Base-by-base conservation (phyloP, 2,329 filamentous ascomycete species). In the Sporothrix dimorphospora region DNA sequence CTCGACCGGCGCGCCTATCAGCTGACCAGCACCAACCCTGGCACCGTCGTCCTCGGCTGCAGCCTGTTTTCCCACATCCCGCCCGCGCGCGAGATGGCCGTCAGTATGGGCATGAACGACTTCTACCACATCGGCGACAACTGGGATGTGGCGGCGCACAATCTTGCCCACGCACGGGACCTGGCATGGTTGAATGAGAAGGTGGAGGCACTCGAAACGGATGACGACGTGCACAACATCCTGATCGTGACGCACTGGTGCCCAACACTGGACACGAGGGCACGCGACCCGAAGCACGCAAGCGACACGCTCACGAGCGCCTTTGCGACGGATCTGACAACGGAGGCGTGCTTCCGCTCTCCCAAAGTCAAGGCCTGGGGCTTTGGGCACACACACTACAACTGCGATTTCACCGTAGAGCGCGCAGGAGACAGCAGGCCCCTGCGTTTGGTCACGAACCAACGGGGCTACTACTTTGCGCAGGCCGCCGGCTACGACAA, bases 311-410 rank as follows among this genome's bases (percentile, higher is more conserved):
- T 78, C 9, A 11, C 69, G 11, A 71, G 69, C 19, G 82, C 78
- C 4, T 85, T 86, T 73, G 77, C 78, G 0, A 84, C 82, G 0
- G 81, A 86, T 71, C 72, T 86, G 45, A 76, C 76, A 0, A 34
- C 38, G 0, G 77, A 84, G 72, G 1, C 4, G 3, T 84, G 81
- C 74, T 86, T 81, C 76, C 75, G 5, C 1, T 80, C 75, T 38
- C 30, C 24, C 0, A 76, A 72, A 1, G 82, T 85, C 21, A 81
- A 78, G 75, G 40, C 83, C 0, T 87, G 83, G 84, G 84, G 80
- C 0, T 86, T 85, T 77, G 84, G 84, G 0, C 84, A 86, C 73
- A 86, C 84, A 12, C 83, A 86, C 74, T 84, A 79, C 74, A 85
- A 83, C 72, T 85, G 83, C 75, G 80, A 82, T 51, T 83, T 81